A percentile compares a stretch with the other conserved stretches of the same genome.
Conservation (phyloP, 1,284 basidiomycete species). For the Sanghuangporus sanghuang region DNA sequence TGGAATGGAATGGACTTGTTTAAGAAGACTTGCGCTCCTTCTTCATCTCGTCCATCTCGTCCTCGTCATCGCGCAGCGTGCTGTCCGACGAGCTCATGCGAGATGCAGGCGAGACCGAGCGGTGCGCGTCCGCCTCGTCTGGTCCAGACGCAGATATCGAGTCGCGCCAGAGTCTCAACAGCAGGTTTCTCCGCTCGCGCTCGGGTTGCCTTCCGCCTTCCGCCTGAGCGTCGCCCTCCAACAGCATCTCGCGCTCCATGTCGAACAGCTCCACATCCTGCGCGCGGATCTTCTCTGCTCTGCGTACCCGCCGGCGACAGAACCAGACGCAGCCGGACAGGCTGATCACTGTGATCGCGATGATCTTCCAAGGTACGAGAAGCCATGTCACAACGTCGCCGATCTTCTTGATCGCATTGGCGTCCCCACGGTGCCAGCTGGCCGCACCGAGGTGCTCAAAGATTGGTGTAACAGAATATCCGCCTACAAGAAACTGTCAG, state of each 20-base stretch:
- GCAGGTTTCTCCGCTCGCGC: background rate
- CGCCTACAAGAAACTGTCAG: background rate
- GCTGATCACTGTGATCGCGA: background rate
- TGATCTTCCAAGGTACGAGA: constrained; percentile 7
- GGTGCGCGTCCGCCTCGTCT: background rate
- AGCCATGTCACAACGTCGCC: constrained; percentile 2
- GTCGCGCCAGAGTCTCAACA: background rate
- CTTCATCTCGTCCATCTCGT: background rate
- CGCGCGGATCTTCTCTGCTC: background rate
- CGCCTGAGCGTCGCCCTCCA: background rate
- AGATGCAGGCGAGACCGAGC: background rate
- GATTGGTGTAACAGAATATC: background rate
- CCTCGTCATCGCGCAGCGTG: background rate
- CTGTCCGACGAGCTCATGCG: background rate
- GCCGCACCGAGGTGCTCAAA: constrained; percentile 9
- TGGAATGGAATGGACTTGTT: background rate
- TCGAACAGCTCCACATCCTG: background rate
- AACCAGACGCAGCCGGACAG: background rate
- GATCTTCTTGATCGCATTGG: background rate
- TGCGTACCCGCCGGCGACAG: background rate
- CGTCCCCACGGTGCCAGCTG: constrained; percentile 8
- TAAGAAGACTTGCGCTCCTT: background rate
- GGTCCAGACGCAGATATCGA: background rate
- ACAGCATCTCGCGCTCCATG: background rate
- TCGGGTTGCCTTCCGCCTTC: background rate